Evolutionary conservation across 164 flowering plant species (phyloP).

Genomic region (Hamamelis virginiana): DNA sequence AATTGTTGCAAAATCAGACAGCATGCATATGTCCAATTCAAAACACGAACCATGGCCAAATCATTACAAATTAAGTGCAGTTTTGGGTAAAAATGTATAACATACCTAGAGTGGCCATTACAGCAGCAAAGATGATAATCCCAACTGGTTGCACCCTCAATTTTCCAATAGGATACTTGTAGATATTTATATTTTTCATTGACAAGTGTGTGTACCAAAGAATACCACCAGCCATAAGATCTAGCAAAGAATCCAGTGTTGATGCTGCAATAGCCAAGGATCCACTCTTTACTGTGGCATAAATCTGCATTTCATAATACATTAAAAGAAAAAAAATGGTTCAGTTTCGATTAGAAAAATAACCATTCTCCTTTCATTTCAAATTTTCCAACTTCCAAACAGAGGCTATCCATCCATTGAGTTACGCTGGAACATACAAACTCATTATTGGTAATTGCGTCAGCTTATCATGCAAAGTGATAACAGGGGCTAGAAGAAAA

Average conservation of each 20-base stretch:
- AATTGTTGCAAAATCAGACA: too few relatives aligned
- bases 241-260: constrained; percentile 88
- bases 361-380: too few relatives aligned
- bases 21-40: not conserved
- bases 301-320: constrained; percentile 46
- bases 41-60: not conserved
- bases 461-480: too few relatives aligned
- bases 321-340: too few relatives aligned
- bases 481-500: too few relatives aligned
- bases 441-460: too few relatives aligned
- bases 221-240: constrained; percentile 97
- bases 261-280: constrained; percentile 98
- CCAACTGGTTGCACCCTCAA: constrained; percentile 96
- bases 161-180: constrained; percentile 95
- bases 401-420: too few relatives aligned
- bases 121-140: constrained; percentile 88
- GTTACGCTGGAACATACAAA: too few relatives aligned
- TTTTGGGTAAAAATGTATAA: constrained; percentile 2
- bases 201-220: constrained; percentile 96
- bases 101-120: constrained; percentile 97
- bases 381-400: too few relatives aligned
- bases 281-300: constrained; percentile 84
- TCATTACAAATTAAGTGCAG: not conserved
- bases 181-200: constrained; percentile 84
- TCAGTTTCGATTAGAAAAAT: too few relatives aligned